Percentiles rank a stretch among this genome's conserved stretches.
Conservation (phyloP, 23 red algal genomes). For the Gracilariopsis chorda region DNA sequence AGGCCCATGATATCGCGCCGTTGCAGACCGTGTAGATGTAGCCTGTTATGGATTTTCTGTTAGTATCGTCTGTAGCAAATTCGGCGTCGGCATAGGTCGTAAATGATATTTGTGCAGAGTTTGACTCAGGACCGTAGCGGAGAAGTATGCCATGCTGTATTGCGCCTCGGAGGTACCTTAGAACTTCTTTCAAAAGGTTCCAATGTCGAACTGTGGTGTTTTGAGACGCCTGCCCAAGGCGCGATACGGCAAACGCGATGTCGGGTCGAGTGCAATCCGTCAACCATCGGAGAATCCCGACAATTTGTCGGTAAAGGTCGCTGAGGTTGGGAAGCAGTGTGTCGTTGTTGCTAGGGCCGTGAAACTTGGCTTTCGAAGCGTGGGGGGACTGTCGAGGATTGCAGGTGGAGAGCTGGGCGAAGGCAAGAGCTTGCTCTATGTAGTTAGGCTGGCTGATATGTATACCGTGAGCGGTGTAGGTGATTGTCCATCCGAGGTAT, state of each 20-base stretch:
- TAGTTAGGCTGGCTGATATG: neutral
- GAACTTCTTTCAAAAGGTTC: neutral
- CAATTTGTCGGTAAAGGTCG: neutral
- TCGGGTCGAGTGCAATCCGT: neutral
- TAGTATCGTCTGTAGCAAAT: neutral
- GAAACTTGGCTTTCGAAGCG: neutral
- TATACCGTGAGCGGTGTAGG: neutral
- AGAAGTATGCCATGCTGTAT: neutral
- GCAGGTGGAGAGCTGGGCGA: neutral
- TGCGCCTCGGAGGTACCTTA: neutral
- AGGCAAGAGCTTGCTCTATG: neutral
- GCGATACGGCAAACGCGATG: neutral
- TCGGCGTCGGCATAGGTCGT: neutral
- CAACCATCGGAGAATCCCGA: neutral
- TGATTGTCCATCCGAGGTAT: neutral
- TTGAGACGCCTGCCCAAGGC: neutral
- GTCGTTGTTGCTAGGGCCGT: neutral
- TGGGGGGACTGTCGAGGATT: neutral
- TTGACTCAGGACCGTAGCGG: neutral
- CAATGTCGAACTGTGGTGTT: neutral
- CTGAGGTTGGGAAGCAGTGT: neutral
- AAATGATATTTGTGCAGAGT: neutral
- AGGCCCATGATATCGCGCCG: neutral
- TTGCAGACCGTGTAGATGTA: neutral
- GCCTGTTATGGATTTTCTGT: neutral